A percentile compares a stretch with the other conserved stretches of the same genome.
These are phyloP conservation scores for Syzygium oleosum DNA, from an alignment of 345 rosid species.

Conservation along the genomic window DNA sequence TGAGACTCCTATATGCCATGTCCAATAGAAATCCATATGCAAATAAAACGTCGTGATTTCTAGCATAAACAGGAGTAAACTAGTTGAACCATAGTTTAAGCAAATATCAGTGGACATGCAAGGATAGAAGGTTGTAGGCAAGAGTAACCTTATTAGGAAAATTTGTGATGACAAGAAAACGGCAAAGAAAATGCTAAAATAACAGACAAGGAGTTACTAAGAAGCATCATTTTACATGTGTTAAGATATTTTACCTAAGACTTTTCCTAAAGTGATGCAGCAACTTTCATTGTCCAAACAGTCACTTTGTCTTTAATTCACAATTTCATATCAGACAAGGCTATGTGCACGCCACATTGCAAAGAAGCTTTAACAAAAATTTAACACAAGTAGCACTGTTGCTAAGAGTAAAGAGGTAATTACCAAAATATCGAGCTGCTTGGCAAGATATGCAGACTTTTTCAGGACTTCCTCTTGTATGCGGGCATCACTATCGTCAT, in stretches of 20 bases:
- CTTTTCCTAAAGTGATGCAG: neutral
- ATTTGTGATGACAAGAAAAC: neutral
- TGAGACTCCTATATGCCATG: neutral
- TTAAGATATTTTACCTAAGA: neutral
- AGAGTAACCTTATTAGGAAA: neutral
- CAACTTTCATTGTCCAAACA: neutral
- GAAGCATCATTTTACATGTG: neutral
- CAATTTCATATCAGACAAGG: neutral
- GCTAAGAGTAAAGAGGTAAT: conserved; percentile 8
- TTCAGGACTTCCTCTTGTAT: conserved; percentile 89
- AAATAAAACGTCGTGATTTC: neutral
- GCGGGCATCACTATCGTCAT: conserved; percentile 91
- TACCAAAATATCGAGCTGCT: conserved; percentile 86
- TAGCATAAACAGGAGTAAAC: neutral
- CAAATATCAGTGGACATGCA: neutral
- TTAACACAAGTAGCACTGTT: neutral
- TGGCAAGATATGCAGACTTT: conserved; percentile 60
- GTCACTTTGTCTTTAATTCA: neutral
- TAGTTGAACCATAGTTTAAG: neutral
- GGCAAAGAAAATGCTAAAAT: neutral
- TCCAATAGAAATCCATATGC: neutral
- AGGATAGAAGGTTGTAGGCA: neutral
- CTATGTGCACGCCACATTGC: neutral
- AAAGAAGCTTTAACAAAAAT: neutral
- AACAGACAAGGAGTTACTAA: neutral